Base-by-base conservation (phyloP, 352 stramenopile genomes). In the Phytopythium mirpurense region DNA sequence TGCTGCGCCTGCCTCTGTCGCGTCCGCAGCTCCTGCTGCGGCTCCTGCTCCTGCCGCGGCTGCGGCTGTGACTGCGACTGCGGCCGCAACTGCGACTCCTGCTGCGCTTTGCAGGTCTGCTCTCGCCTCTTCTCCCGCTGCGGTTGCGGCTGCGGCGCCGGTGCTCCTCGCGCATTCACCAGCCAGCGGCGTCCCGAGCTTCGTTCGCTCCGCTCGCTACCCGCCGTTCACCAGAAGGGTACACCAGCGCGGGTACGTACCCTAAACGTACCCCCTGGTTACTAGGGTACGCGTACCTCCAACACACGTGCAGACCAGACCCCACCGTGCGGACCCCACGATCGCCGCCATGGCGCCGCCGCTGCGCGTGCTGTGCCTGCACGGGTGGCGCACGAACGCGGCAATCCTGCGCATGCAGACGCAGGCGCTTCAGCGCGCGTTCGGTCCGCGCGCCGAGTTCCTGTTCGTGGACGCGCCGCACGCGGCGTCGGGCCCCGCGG, bases 321-420 rank as follows among this genome's bases (percentile, higher is more conserved):
- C n/a, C n/a, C n/a, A n/a, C n/a, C n/a, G n/a, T n/a, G n/a, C n/a
- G n/a, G n/a, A n/a, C n/a, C n/a, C n/a, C n/a, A 32, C 29, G 29
- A 9, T 9, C 5, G 9, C 9, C 5, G 31, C 46, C 19, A 74
- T 72, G 59, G 23, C 36, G 3, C 60, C 36, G 5, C 59, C 74
- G 43, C 76, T 92, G 54, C 82, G 82, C 21, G 74, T 90, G 60
- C 65, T 92, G 32, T 92, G 82, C 35, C 73, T 92, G 19, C 83
- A 93, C 46, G 80, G 83, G 19, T 93, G 76, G 76, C 76, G 83
- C 51, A 93, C 83, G 18, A 93, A 83, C 61, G 63, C 60, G n/a
- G 60, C 53, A 37, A 77, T 93, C 41, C 68, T 91, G 40, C 40
- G 72, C 51, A 54, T 70, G 14, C 83, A 93, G 64, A 81, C 74